Evolutionary conservation across 2,329 filamentous ascomycete genomes (phyloP).

Genomic region (Penicillium sp.): DNA sequence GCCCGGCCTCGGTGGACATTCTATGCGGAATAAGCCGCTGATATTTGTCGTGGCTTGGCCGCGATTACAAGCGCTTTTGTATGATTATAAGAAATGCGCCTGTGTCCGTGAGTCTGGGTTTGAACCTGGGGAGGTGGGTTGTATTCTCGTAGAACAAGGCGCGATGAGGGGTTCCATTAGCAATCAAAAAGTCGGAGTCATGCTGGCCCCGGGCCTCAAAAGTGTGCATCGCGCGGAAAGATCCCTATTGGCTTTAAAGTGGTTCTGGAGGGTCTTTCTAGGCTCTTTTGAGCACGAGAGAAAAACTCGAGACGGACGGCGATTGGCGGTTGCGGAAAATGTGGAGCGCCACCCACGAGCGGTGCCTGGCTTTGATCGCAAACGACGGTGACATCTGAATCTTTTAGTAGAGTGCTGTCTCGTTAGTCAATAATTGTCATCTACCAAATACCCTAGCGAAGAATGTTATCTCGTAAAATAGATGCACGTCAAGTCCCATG

Average conservation of each 20-base stretch:
- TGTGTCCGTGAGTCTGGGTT: background rate
- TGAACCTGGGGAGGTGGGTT: background rate
- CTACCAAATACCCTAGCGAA: background rate
- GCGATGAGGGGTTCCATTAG: slow-evolving; percentile 10
- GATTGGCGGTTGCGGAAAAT: slow-evolving; percentile 9
- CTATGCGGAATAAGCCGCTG: slow-evolving; percentile 13
- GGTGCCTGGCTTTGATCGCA: background rate
- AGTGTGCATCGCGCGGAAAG: slow-evolving; percentile 5
- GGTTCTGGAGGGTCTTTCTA: slow-evolving; percentile 9
- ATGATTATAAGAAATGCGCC: background rate
- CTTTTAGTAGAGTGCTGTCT: background rate
- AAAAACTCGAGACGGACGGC: slow-evolving; percentile 7
- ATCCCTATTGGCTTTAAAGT: slow-evolving; percentile 16
- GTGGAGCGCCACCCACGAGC: slow-evolving; percentile 8
- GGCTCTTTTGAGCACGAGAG: slow-evolving; percentile 1
- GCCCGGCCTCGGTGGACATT: slow-evolving; percentile 24
- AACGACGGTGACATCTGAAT: background rate
- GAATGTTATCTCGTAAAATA: background rate
- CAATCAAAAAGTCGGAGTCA: slow-evolving; percentile 19
- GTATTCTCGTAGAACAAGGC: background rate
- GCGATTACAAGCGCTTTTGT: background rate
- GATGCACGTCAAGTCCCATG: background rate
- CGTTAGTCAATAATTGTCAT: background rate
- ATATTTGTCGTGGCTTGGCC: background rate
- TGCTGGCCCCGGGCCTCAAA: slow-evolving; percentile 5